Evolutionary conservation across 345 rosid species (phyloP).

Genomic region (Boechera retrofracta): DNA sequence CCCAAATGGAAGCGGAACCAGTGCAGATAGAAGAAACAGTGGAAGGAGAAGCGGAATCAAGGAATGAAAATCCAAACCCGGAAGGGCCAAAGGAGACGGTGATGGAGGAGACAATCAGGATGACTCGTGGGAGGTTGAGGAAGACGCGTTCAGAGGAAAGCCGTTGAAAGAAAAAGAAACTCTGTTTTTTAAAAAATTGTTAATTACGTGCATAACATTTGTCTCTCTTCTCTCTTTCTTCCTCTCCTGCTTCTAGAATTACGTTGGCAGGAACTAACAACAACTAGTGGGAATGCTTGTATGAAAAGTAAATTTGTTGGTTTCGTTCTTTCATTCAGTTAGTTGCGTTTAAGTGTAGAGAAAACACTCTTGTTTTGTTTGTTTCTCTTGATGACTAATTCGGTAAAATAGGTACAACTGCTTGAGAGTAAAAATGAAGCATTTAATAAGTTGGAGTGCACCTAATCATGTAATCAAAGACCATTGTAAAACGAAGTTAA

Average conservation of each 20-base stretch:
- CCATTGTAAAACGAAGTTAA: neutral
- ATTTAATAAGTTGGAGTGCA: slow-evolving; percentile 3
- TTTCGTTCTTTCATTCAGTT: slow-evolving; percentile 16
- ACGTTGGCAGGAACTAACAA: slow-evolving; percentile 27
- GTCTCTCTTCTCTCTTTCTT: neutral
- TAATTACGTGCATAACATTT: slow-evolving; percentile 25
- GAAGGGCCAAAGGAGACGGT: slow-evolving; percentile 59
- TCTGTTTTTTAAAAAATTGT: neutral
- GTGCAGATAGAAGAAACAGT: slow-evolving; percentile 58
- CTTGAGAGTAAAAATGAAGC: slow-evolving; percentile 40
- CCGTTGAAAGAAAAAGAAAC: slow-evolving; percentile 33
- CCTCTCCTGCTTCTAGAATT: slow-evolving; percentile 20
- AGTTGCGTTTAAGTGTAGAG: slow-evolving; percentile 26
- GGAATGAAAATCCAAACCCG: slow-evolving; percentile 44
- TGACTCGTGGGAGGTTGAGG: slow-evolving; percentile 59
- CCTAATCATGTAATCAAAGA: slow-evolving; percentile 27
- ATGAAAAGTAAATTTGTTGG: slow-evolving; percentile 36
- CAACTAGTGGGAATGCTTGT: slow-evolving; percentile 31
- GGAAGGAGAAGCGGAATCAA: slow-evolving; percentile 36
- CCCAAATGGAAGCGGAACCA: slow-evolving; percentile 51
- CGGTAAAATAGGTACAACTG: slow-evolving; percentile 25
- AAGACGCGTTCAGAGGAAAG: slow-evolving; percentile 54
- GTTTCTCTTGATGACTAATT: neutral
- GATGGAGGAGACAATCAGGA: slow-evolving; percentile 55
- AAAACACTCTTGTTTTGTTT: slow-evolving; percentile 25